Base-by-base conservation (phyloP, 495 filamentous ascomycete genomes). In the Eremomyces bilateralis region DNA sequence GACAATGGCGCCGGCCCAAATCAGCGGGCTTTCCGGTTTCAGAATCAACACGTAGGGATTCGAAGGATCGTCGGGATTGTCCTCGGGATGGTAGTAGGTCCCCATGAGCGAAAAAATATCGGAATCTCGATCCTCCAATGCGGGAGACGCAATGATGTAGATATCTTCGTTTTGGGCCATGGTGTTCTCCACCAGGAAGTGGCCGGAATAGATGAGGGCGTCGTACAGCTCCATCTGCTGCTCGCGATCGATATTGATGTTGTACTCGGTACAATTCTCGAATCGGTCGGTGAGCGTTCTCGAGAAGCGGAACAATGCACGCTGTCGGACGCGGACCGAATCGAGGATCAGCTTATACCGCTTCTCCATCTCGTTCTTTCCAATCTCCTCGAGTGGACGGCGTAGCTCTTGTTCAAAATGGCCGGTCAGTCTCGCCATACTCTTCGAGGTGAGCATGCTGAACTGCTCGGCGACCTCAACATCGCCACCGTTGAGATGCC, bases 391-490 rank as follows among this genome's bases (percentile, higher is more conserved):
- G 5, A 76, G 72, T 38, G 73, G 69, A 32, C 73, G 63, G 42
- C 82, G 76, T 4, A 95, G 64, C 49, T 97, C 88, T 42, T 74
- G 73, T 47, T 95, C 85, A 45, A 95, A 97, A 33, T 83, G 80
- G 36, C 73, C 67, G 52, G 76, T 91, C 32, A 97, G 62, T 33
- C 88, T 72, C 43, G 75, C 76, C 36, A 94, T 58, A 20, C 83
- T 80, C 54, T 90, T 94, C 44, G 76, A 77, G 18, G 88, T 97
- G 37, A 97, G 67, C 6, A 78, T 79, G 53, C 68, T 88, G 49
- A 95, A 97, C 48, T 97, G 90, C 56, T 97, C 88, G n/a, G 88
- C 88, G 24, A 95, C 90, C 58, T 95, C 82, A 19, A 94, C 74
- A 56, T 95, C 84, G 36, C 90, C 88, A 27, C 80, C 80, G 33